These are phyloP conservation scores for Flaveria bidentis DNA, from an alignment of 129 eudicot genomes.

Conservation along the genomic window DNA sequence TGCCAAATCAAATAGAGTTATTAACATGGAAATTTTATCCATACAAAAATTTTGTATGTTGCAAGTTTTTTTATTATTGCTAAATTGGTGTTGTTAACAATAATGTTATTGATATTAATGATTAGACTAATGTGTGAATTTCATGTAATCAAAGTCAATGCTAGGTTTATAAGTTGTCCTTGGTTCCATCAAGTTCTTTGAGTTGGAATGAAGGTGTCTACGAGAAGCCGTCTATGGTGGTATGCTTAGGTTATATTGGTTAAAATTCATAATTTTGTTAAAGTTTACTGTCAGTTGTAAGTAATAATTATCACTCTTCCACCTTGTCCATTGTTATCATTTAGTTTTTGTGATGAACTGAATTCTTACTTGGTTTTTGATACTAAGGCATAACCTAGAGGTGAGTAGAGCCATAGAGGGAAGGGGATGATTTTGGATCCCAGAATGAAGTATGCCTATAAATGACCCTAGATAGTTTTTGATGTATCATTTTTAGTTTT, in stretches of 20 bases:
- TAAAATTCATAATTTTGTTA: too few relatives aligned
- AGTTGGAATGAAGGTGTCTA: constrained; percentile 27
- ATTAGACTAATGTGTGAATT: constrained; percentile 35
- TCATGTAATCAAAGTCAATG: constrained; percentile 22
- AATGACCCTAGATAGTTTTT: too few relatives aligned
- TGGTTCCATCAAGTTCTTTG: constrained; percentile 28
- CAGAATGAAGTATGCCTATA: too few relatives aligned
- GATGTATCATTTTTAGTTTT: too few relatives aligned
- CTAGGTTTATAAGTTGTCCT: constrained; percentile 10
- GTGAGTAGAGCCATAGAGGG: constrained; percentile 68
- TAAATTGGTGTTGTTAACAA: background rate
- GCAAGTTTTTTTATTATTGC: too few relatives aligned
- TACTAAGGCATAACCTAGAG: constrained; percentile 83
- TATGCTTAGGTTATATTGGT: background rate
- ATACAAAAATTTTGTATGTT: too few relatives aligned
- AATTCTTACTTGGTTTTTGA: constrained; percentile 53
- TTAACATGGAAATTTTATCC: too few relatives aligned
- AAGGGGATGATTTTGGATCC: constrained; percentile 74
- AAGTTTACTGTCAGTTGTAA: too few relatives aligned
- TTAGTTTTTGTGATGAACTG: background rate
- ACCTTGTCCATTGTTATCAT: too few relatives aligned
- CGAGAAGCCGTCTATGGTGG: constrained; percentile 40
- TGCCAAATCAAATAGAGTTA: too few relatives aligned
- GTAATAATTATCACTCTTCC: too few relatives aligned
- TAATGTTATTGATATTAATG: background rate